Evolutionary conservation across 768 basidiomycete genomes (phyloP).

Genomic region (Crucibulum laeve): DNA sequence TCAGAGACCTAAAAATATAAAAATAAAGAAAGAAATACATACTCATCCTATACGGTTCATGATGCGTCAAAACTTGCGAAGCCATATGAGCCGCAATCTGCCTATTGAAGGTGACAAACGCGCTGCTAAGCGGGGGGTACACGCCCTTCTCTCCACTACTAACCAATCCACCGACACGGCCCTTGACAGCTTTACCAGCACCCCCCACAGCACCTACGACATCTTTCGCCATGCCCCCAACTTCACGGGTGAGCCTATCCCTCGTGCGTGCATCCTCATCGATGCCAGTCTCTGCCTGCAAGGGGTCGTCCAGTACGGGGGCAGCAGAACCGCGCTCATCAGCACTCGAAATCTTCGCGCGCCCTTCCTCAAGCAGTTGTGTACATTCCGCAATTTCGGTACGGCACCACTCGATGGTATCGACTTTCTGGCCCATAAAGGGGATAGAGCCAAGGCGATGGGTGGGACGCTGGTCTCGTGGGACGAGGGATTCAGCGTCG

Average conservation of each 20-base stretch:
- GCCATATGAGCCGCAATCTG: slow-evolving; percentile 94
- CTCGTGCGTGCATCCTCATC: neutral
- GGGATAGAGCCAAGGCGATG: slow-evolving; percentile 64
- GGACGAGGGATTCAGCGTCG: slow-evolving; percentile 38
- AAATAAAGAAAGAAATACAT: slow-evolving; percentile 9
- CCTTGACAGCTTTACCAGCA: slow-evolving; percentile 18
- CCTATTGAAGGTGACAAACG: slow-evolving; percentile 87
- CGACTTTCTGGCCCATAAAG: slow-evolving; percentile 83
- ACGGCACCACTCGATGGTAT: slow-evolving; percentile 88
- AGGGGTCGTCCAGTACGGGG: neutral
- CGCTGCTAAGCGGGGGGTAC: slow-evolving; percentile 63
- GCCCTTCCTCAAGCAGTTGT: slow-evolving; percentile 45
- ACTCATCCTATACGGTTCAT: slow-evolving; percentile 82
- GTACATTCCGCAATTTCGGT: slow-evolving; percentile 63
- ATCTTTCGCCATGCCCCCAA: slow-evolving; percentile 3
- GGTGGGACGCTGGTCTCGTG: slow-evolving; percentile 68
- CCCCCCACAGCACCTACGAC: slow-evolving; percentile 16
- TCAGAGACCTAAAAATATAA: neutral
- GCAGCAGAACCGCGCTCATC: slow-evolving; percentile 17
- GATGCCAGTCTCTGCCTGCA: neutral
- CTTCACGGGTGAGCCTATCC: neutral
- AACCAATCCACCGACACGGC: slow-evolving; percentile 10
- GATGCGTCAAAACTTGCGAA: slow-evolving; percentile 67
- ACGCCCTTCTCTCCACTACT: slow-evolving; percentile 16
- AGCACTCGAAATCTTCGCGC: slow-evolving; percentile 26